phyloP scores from a whole-genome alignment of 2,329 filamentous ascomycete species.

The Calonectria pauciramosa region DNA sequence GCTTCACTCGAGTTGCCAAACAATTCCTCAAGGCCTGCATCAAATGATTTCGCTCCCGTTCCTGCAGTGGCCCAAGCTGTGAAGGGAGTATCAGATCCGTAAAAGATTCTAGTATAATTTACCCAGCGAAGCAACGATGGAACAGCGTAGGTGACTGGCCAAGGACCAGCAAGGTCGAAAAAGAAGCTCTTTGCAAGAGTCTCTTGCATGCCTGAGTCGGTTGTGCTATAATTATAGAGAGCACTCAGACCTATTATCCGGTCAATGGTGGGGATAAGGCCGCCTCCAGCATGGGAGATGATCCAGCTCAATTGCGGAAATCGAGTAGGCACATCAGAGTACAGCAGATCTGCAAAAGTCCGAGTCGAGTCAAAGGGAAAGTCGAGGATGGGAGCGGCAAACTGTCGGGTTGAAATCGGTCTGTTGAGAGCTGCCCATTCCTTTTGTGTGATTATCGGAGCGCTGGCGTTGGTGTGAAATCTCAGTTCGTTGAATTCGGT shows the following conservation, averaged over 20 bases:
- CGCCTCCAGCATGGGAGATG: conserved; percentile 44
- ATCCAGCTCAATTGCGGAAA: conserved; percentile 44
- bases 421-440: conserved; percentile 39
- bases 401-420: conserved; percentile 29
- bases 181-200: conserved; percentile 37
- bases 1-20: neutral
- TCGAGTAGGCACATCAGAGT: conserved; percentile 35
- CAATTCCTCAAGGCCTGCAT: conserved; percentile 3
- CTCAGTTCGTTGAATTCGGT: conserved; percentile 40
- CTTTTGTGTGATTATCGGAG: conserved; percentile 14
- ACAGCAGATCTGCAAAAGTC: conserved; percentile 37
- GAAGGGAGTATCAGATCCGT: conserved; percentile 41
- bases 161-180: conserved; percentile 45
- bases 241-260: conserved; percentile 24
- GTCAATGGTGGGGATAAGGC: conserved; percentile 41
- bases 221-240: conserved; percentile 33
- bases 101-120: conserved; percentile 36
- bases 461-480: conserved; percentile 24
- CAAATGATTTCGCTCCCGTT: conserved; percentile 1
- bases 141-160: conserved; percentile 38
- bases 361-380: conserved; percentile 43
- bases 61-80: conserved; percentile 32
- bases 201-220: conserved; percentile 48
- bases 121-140: conserved; percentile 42
- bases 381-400: conserved; percentile 34